phyloP scores from a whole-genome alignment of 495 filamentous ascomycete genomes.

The Trichoderma parareesei region DNA sequence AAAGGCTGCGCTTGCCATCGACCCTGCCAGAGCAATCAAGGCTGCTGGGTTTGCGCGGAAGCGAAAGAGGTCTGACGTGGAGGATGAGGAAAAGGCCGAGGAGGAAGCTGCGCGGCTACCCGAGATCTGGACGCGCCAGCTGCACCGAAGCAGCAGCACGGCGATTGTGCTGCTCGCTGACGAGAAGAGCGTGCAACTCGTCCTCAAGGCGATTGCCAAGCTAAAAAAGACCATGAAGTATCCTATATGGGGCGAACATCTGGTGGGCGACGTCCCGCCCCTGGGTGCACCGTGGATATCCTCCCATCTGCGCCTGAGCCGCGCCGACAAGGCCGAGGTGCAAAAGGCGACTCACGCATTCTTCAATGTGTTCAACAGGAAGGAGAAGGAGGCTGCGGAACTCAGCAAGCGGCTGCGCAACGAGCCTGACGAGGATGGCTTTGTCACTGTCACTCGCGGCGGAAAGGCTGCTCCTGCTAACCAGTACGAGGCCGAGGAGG shows the following conservation, averaged over 20 bases:
- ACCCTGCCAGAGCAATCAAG: constrained; percentile 33
- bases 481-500: constrained; percentile 64
- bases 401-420: constrained; percentile 55
- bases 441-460: constrained; percentile 81
- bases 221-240: constrained; percentile 47
- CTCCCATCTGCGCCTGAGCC: constrained; percentile 56
- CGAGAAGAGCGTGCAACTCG: constrained; percentile 58
- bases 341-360: constrained; percentile 70
- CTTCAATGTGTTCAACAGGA: constrained; percentile 62
- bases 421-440: constrained; percentile 89
- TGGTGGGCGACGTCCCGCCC: constrained; percentile 42
- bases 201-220: constrained; percentile 63
- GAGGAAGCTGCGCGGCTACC: constrained; percentile 51
- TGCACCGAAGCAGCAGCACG: constrained; percentile 64
- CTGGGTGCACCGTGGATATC: constrained; percentile 58
- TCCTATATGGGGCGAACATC: constrained; percentile 57
- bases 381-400: constrained; percentile 57
- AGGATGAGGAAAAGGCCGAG: constrained; percentile 41
- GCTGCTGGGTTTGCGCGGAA: constrained; percentile 45
- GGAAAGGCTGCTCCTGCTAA: constrained; percentile 64
- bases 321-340: constrained; percentile 54
- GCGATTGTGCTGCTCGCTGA: constrained; percentile 82
- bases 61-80: constrained; percentile 51
- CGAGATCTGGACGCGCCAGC: constrained; percentile 62
- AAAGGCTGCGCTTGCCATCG: constrained; percentile 21